phyloP scores from a whole-genome alignment of 495 filamentous ascomycete species.

The Darksidea phi region DNA sequence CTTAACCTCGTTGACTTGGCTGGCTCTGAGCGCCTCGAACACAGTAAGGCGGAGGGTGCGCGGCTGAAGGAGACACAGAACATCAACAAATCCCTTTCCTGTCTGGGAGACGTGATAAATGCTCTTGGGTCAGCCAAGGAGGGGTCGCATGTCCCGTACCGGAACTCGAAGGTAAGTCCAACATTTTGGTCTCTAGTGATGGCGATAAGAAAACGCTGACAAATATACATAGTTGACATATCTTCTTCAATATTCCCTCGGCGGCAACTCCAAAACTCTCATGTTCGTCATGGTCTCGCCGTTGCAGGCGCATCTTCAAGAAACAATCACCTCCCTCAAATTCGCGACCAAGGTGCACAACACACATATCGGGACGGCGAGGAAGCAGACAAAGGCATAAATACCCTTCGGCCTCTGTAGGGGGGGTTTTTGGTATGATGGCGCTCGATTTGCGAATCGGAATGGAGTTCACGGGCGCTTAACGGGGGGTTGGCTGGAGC shows the following conservation, averaged over 20 bases:
- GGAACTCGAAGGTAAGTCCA: slow-evolving; percentile 80
- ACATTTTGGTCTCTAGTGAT: neutral
- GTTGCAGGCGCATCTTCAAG: slow-evolving; percentile 82
- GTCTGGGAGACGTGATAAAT: slow-evolving; percentile 91
- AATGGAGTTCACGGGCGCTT: too few species aligned
- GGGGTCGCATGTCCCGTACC: slow-evolving; percentile 84
- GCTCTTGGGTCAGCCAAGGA: slow-evolving; percentile 83
- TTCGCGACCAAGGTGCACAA: slow-evolving; percentile 96
- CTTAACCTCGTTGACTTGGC: slow-evolving; percentile 96
- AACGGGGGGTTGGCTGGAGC: too few species aligned
- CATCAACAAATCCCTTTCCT: slow-evolving; percentile 91
- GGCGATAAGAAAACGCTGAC: neutral
- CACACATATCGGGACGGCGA: slow-evolving; percentile 84
- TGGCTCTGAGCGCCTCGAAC: slow-evolving; percentile 85
- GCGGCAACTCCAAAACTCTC: slow-evolving; percentile 93
- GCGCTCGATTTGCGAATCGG: too few species aligned
- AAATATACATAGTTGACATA: slow-evolving; percentile 75
- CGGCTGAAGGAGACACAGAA: slow-evolving; percentile 91
- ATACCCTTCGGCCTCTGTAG: too few species aligned
- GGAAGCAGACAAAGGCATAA: slow-evolving; percentile 65
- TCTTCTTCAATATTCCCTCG: slow-evolving; percentile 89
- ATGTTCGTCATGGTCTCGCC: slow-evolving; percentile 99
- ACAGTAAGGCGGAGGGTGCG: slow-evolving; percentile 78
- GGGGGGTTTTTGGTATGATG: too few species aligned
- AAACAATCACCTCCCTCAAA: slow-evolving; percentile 91